phyloP scores from a whole-genome alignment of 805 yeast genomes.

The Candida odintsovae region DNA sequence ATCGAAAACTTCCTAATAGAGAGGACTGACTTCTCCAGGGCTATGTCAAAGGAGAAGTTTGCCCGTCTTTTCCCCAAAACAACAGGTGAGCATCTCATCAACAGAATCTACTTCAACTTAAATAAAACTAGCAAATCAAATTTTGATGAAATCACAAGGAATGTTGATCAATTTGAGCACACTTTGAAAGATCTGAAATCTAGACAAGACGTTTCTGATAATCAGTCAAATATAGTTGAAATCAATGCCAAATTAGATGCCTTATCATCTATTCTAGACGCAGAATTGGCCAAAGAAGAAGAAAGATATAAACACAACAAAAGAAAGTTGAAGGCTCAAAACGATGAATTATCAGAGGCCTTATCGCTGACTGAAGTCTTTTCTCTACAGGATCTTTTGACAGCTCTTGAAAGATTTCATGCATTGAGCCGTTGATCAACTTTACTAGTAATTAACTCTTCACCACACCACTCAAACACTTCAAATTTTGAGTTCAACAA shows the following conservation, averaged over 20 bases:
- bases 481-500: conserved; percentile 85
- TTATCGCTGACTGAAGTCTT: not conserved
- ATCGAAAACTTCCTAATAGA: conserved; percentile 14
- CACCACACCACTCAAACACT: conserved; percentile 65
- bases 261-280: conserved; percentile 25
- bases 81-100: conserved; percentile 2
- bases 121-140: not conserved
- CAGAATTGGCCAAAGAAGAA: conserved; percentile 20
- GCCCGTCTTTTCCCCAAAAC: conserved; percentile 11
- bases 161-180: not conserved
- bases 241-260: conserved; percentile 20
- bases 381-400: not conserved
- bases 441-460: conserved; percentile 20
- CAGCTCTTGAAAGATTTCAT: not conserved
- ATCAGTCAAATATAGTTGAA: not conserved
- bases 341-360: conserved; percentile 18
- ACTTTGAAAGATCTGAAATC: not conserved
- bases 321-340: not conserved
- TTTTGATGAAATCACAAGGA: conserved; percentile 4
- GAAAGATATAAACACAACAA: conserved; percentile 16
- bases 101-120: conserved; percentile 7
- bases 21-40: conserved; percentile 6
- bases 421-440: conserved; percentile 23
- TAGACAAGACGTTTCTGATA: not conserved
- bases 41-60: conserved; percentile 7